Conservation (phyloP, 2,329 filamentous ascomycete species). For the Lecanicillium sp. region DNA sequence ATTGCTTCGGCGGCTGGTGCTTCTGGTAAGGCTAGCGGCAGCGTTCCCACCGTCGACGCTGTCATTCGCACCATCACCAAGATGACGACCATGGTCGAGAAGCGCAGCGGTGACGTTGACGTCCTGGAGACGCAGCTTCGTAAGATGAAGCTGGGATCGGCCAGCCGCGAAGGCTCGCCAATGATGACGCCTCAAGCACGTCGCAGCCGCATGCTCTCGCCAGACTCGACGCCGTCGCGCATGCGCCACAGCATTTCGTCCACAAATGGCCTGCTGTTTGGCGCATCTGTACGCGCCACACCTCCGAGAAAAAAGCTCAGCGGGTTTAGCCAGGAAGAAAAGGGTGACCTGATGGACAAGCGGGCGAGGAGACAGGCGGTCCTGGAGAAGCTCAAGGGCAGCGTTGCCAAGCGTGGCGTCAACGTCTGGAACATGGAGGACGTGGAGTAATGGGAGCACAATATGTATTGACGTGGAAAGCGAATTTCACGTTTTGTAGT, state of each 20-base stretch:
- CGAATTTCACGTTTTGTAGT: slow-evolving; percentile 18
- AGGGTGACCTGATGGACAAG: slow-evolving; percentile 48
- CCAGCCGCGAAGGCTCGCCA: slow-evolving; percentile 39
- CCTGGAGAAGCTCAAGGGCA: slow-evolving; percentile 43
- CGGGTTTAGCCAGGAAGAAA: slow-evolving; percentile 55
- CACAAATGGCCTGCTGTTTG: slow-evolving; percentile 33
- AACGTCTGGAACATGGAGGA: slow-evolving; percentile 46
- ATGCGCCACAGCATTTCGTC: slow-evolving; percentile 35
- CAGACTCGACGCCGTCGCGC: slow-evolving; percentile 37
- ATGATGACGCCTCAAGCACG: slow-evolving; percentile 33
- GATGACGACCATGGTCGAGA: slow-evolving; percentile 89
- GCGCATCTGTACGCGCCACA: slow-evolving; percentile 33
- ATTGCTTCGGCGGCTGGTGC: slow-evolving; percentile 54
- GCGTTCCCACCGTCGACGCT: slow-evolving; percentile 80
- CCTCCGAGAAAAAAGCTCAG: slow-evolving; percentile 56
- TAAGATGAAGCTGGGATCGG: slow-evolving; percentile 53
- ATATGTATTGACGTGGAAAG: slow-evolving; percentile 16
- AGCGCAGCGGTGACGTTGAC: slow-evolving; percentile 84
- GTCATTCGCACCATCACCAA: slow-evolving; percentile 87
- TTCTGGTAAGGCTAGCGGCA: slow-evolving; percentile 38
- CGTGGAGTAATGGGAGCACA: slow-evolving; percentile 31
- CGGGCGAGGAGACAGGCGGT: slow-evolving; percentile 47
- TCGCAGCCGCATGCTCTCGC: slow-evolving; percentile 35
- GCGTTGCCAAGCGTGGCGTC: slow-evolving; percentile 44
- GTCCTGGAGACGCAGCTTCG: slow-evolving; percentile 83